phyloP scores from a whole-genome alignment of 148 eudicot genomes.

The Diospyros kaki region DNA sequence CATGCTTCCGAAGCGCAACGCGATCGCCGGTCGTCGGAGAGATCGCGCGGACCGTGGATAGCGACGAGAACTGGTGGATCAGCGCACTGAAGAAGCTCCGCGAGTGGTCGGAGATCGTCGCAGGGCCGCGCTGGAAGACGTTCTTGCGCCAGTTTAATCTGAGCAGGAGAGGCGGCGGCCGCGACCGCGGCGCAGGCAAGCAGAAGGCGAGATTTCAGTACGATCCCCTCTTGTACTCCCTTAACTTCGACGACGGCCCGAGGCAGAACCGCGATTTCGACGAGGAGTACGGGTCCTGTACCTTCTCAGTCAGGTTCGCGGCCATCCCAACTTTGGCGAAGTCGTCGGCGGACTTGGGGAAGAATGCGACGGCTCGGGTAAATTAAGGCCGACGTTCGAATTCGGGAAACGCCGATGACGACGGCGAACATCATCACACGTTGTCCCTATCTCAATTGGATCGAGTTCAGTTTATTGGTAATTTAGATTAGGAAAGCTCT shows the following conservation, averaged over 20 bases:
- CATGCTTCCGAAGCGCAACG: slow-evolving; percentile 13
- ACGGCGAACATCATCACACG: not conserved
- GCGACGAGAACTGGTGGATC: slow-evolving; percentile 27
- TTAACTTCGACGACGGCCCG: slow-evolving; percentile 70
- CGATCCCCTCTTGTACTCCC: slow-evolving; percentile 66
- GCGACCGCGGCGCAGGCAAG: slow-evolving; percentile 10
- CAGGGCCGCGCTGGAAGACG: slow-evolving; percentile 85
- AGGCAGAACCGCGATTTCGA: slow-evolving; percentile 31
- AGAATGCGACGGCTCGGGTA: slow-evolving; percentile 18
- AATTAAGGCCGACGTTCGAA: not conserved
- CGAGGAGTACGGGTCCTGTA: slow-evolving; percentile 26
- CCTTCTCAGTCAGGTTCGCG: slow-evolving; percentile 40
- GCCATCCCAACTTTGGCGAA: slow-evolving; percentile 22
- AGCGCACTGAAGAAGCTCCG: slow-evolving; percentile 56
- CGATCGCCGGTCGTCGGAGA: slow-evolving; percentile 10
- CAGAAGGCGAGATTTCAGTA: slow-evolving; percentile 58
- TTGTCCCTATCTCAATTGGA: not conserved
- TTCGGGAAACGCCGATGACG: not conserved
- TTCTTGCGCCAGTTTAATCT: slow-evolving; percentile 67
- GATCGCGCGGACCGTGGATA: slow-evolving; percentile 1
- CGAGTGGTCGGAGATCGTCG: slow-evolving; percentile 82
- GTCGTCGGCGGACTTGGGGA: slow-evolving; percentile 27
- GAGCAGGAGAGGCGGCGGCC: slow-evolving; percentile 16
- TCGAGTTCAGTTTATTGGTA: too few relatives aligned
- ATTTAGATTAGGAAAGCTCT: too few relatives aligned